Conservation (phyloP, 345 rosid genomes). For the Arabis alpina region DNA sequence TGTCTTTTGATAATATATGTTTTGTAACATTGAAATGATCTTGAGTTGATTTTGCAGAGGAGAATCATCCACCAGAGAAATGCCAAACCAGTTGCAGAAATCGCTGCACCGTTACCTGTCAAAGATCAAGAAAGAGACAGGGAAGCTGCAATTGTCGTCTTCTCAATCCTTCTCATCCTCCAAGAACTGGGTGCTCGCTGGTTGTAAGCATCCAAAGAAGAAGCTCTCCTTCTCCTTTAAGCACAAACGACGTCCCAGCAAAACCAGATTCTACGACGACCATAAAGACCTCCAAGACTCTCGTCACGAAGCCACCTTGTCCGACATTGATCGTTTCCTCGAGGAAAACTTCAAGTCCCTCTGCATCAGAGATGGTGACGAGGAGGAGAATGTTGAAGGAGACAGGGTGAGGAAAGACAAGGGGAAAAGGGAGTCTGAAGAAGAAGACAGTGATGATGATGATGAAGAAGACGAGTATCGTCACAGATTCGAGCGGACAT, state of each 20-base stretch:
- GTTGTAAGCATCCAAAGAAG: conserved; percentile 69
- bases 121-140: conserved; percentile 59
- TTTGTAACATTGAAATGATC: neutral
- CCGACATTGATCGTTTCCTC: conserved; percentile 80
- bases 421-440: conserved; percentile 24
- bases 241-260: conserved; percentile 20
- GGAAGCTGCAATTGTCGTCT: conserved; percentile 46
- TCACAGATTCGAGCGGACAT: conserved; percentile 39
- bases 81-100: conserved; percentile 71
- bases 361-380: conserved; percentile 53
- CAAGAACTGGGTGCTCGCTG: conserved; percentile 53
- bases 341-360: conserved; percentile 86
- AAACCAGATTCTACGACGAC: conserved; percentile 27
- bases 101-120: conserved; percentile 63
- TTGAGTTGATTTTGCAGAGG: neutral
- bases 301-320: conserved; percentile 62
- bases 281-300: conserved; percentile 1
- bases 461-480: conserved; percentile 28
- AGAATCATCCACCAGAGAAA: conserved; percentile 17
- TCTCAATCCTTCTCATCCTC: conserved; percentile 46
- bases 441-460: conserved; percentile 28
- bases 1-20: no score
- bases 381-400: neutral
- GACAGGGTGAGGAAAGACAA: conserved; percentile 10
- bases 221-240: conserved; percentile 61